These are phyloP conservation scores for Fomitopsis betulina DNA, from an alignment of 1,284 basidiomycete genomes.

Conservation along the genomic window DNA sequence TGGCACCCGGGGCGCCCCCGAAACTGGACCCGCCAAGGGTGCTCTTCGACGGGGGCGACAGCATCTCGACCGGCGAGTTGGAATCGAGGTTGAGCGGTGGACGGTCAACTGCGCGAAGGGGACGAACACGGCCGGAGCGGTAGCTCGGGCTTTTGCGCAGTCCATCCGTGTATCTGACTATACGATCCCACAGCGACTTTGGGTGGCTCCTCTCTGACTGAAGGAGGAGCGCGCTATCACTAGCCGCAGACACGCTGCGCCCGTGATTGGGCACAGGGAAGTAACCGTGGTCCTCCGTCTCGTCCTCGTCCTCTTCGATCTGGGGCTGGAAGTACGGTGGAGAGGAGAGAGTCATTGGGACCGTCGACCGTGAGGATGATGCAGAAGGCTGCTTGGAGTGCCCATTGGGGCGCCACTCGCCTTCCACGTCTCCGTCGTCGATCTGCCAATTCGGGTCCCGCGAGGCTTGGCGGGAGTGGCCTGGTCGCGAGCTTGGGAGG, in stretches of 20 bases:
- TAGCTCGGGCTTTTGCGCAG: slow-evolving; percentile 16
- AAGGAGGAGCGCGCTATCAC: background rate
- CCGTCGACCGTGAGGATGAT: background rate
- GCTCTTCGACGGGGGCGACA: background rate
- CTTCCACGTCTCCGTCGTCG: slow-evolving; percentile 6
- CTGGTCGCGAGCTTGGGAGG: slow-evolving; percentile 11
- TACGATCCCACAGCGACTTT: slow-evolving; percentile 2
- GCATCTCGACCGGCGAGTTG: background rate
- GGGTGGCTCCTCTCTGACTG: background rate
- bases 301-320: slow-evolving; percentile 2
- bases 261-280: slow-evolving; percentile 3
- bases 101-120: background rate
- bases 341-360: background rate
- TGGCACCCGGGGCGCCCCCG: background rate
- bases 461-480: background rate
- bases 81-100: background rate
- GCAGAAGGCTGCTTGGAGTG: background rate
- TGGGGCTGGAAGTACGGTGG: background rate
- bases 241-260: slow-evolving; percentile 1
- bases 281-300: background rate
- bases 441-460: slow-evolving; percentile 14
- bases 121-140: slow-evolving; percentile 3
- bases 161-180: slow-evolving; percentile 12
- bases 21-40: slow-evolving; percentile 3
- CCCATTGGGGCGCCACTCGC: background rate